Evolutionary conservation across 768 basidiomycete genomes (phyloP), one percentile per base, ranked within the genome.

Genomic region (Chalciporus sphaerocephalus): DNA sequence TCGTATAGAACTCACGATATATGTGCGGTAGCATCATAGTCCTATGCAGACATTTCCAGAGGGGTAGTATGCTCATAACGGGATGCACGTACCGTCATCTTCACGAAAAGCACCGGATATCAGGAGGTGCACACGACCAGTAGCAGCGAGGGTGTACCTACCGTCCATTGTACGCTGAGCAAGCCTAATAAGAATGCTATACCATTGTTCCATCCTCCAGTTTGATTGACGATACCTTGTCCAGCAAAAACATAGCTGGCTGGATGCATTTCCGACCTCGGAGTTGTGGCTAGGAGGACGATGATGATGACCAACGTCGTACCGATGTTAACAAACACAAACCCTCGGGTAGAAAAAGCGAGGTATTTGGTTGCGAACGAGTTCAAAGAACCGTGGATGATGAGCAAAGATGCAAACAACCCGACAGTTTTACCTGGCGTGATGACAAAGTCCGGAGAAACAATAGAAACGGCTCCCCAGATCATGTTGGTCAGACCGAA

Each of bases 281-380:
- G 74, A 1, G 86, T 89, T 50, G 69, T 87, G 17, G 88, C 83
- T 27, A 92, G 75, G 15, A 95, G 76, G 18, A 84, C 82, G 59
- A 95, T 87, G 53, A 92, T 85, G 57, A 93, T 92, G 21, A 92
- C 83, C 43, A 85, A 67, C 4, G 90, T 86, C 10, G 87, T 74
- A 32, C 90, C 90, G 41, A 94, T 72, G 64, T 95, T 94, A 56
- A 94, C 72, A 61, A 94, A 93, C 4, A 94, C 89, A 57, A 91
- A 92, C 22, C 76, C 76, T 17, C 74, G 74, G 2, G 91, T 92
- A 50, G 91, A 68, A 15, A 72, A 73, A 0, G 91, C 89, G 4
- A 94, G 79, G 51, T 84, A 72, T 17, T 78, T 77, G 1, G 92
- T 93, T 1, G 83, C 80, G 22, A 90, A 61, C 30, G 82, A 87